A percentile compares a stretch with the other conserved stretches of the same genome.
Conservation (phyloP, 345 rosid species). For the Syzygium aromaticum region DNA sequence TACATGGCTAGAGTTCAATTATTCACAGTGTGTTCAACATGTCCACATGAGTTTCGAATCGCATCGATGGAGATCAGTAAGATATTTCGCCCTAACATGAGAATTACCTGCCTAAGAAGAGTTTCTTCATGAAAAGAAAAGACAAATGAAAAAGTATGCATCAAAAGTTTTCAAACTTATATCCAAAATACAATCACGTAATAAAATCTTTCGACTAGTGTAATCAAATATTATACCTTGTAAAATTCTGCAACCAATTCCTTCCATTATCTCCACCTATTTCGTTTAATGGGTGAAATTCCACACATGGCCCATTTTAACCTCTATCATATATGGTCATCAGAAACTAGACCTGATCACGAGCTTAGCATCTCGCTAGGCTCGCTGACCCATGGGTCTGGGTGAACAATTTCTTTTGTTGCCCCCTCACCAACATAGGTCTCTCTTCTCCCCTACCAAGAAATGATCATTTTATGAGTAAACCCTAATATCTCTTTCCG, state of each 20-base stretch:
- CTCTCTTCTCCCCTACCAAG: neutral
- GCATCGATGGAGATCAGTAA: neutral
- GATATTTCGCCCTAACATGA: neutral
- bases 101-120: neutral
- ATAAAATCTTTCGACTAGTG: neutral
- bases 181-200: neutral
- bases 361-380: too few species aligned
- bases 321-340: too few species aligned
- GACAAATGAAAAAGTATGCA: neutral
- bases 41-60: too few species aligned
- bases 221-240: neutral
- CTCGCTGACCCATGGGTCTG: neutral
- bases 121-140: neutral
- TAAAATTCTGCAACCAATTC: neutral
- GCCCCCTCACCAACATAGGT: neutral
- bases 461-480: neutral
- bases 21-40: neutral
- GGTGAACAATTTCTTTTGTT: neutral
- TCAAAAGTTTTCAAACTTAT: neutral
- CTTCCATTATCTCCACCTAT: neutral
- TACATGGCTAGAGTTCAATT: neutral
- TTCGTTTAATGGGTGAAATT: neutral
- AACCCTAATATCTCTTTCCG: neutral
- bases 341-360: too few species aligned
- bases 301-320: fast-evolving